phyloP scores from a whole-genome alignment of 2,329 filamentous ascomycete genomes.

The Aspergillus awamori region DNA sequence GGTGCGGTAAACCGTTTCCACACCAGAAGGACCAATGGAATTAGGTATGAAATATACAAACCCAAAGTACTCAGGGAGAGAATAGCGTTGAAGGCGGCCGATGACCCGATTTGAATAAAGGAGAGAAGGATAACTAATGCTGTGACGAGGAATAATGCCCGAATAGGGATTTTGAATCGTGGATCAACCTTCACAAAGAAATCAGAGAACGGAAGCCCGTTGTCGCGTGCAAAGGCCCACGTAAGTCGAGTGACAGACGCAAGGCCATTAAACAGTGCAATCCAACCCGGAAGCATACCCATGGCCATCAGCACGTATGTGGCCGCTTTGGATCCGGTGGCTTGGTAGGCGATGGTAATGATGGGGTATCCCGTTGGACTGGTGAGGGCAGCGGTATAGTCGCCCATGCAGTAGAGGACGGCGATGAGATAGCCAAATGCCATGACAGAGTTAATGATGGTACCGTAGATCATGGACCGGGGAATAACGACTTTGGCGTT shows the following conservation, averaged over 20 bases:
- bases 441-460: slow-evolving; percentile 50
- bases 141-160: slow-evolving; percentile 35
- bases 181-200: slow-evolving; percentile 33
- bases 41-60: slow-evolving; percentile 55
- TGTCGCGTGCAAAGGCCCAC: slow-evolving; percentile 50
- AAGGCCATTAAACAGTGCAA: slow-evolving; percentile 32
- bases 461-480: slow-evolving; percentile 49
- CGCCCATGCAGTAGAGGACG: slow-evolving; percentile 47
- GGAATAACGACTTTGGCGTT: slow-evolving; percentile 51
- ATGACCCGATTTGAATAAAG: slow-evolving; percentile 54
- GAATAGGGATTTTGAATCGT: slow-evolving; percentile 44
- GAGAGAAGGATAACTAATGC: slow-evolving; percentile 32
- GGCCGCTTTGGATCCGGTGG: slow-evolving; percentile 47
- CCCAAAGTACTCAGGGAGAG: slow-evolving; percentile 52
- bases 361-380: slow-evolving; percentile 51
- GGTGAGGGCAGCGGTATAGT: slow-evolving; percentile 41
- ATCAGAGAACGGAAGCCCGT: slow-evolving; percentile 43
- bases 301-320: slow-evolving; percentile 47
- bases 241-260: slow-evolving; percentile 43
- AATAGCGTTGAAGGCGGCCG: slow-evolving; percentile 55
- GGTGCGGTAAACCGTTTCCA: slow-evolving; percentile 23
- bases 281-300: slow-evolving; percentile 30
- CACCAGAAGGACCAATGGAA: slow-evolving; percentile 42
- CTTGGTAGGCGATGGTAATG: slow-evolving; percentile 54
- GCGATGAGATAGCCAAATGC: slow-evolving; percentile 49